Evolutionary conservation across 345 rosid species (phyloP).

Genomic region (Corchorus capsularis): DNA sequence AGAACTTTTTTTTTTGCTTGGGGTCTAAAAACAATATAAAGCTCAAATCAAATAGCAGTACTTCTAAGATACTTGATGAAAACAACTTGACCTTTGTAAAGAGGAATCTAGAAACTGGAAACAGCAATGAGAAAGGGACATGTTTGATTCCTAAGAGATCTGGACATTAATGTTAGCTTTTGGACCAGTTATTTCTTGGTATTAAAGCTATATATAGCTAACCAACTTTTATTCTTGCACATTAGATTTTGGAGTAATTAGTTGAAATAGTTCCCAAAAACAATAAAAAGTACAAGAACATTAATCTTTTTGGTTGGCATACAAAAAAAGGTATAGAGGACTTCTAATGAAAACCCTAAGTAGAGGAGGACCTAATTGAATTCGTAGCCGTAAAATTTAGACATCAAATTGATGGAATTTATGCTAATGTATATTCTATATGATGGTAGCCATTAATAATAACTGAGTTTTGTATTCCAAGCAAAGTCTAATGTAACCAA

Average conservation of each 20-base stretch:
- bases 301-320: background rate
- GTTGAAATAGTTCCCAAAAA: background rate
- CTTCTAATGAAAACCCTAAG: background rate
- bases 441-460: background rate
- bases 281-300: background rate
- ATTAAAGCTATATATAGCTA: background rate
- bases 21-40: too few species aligned
- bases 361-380: background rate
- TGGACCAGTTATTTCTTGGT: background rate
- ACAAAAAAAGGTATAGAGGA: background rate
- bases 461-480: too few species aligned
- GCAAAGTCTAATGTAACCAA: too few species aligned
- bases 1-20: too few species aligned
- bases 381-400: constrained; percentile 9
- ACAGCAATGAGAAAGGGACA: background rate
- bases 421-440: background rate
- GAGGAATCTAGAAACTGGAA: background rate
- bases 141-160: background rate
- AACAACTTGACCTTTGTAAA: too few species aligned
- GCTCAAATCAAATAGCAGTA: too few species aligned
- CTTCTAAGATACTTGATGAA: too few species aligned
- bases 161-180: background rate
- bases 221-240: background rate
- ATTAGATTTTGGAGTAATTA: background rate
- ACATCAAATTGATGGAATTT: background rate